Evolutionary conservation across 2,329 filamentous ascomycete genomes (phyloP).

Genomic region (Fusarium metavorans): DNA sequence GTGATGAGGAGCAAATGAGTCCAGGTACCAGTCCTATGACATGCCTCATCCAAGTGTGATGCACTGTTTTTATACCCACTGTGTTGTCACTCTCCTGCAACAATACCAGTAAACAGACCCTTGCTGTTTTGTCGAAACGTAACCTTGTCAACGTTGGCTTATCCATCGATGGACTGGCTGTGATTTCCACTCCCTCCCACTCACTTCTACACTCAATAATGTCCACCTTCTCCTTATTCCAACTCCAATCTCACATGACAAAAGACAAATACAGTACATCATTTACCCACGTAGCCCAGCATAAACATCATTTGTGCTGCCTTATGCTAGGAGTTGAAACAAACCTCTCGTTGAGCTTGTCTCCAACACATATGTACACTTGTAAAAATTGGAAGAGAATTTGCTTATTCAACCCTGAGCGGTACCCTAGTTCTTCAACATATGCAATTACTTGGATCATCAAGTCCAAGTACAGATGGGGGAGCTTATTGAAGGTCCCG

Average conservation of each 20-base stretch:
- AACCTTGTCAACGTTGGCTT: background rate
- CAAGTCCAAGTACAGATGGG: background rate
- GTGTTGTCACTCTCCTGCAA: background rate
- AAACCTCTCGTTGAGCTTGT: background rate
- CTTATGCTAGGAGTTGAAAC: background rate
- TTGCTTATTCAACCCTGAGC: background rate
- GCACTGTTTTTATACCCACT: too few relatives aligned
- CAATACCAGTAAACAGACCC: background rate
- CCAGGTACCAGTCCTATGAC: background rate
- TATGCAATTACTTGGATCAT: background rate
- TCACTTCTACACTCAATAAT: background rate
- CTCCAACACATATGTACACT: background rate
- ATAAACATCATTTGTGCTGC: background rate
- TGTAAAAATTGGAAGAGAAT: too few relatives aligned
- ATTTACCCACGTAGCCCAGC: background rate
- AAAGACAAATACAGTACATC: background rate
- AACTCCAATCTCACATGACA: background rate
- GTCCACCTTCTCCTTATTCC: background rate
- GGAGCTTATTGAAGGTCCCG: background rate
- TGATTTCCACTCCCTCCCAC: background rate
- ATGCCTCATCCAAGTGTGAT: too few relatives aligned
- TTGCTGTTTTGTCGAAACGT: background rate
- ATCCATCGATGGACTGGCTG: background rate
- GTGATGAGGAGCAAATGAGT: background rate
- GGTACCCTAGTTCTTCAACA: background rate